These are phyloP conservation scores for Spiraea crenata DNA, from an alignment of 331 rosid genomes.

Conservation along the genomic window DNA sequence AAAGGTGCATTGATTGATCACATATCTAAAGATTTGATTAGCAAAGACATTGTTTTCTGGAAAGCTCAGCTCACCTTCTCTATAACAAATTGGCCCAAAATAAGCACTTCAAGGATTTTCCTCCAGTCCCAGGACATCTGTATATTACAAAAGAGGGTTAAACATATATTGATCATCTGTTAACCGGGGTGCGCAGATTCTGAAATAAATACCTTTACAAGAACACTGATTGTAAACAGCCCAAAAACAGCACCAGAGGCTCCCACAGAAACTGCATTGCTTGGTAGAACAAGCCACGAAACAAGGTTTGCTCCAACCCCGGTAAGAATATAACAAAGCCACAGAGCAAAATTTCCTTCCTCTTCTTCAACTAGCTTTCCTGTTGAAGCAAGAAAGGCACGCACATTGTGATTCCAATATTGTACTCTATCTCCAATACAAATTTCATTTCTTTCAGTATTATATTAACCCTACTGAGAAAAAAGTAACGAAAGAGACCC, in stretches of 20 bases:
- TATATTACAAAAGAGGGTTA: conserved; percentile 8
- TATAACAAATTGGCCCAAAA: conserved; percentile 89
- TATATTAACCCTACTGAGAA: not conserved
- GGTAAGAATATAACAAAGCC: conserved; percentile 85
- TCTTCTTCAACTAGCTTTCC: conserved; percentile 99
- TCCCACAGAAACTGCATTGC: conserved; percentile 85
- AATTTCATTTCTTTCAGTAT: conserved; percentile 9
- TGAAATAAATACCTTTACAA: conserved; percentile 62
- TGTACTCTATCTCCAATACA: not conserved
- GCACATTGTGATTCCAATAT: conserved; percentile 14
- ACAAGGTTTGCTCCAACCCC: conserved; percentile 96
- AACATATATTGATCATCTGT: conserved; percentile 8
- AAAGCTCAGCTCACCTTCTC: conserved; percentile 61
- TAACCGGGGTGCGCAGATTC: not conserved
- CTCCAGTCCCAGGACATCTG: conserved; percentile 99
- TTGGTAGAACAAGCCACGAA: conserved; percentile 87
- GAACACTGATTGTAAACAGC: conserved; percentile 81
- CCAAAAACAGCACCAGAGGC: conserved; percentile 99
- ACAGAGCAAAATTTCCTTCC: conserved; percentile 91
- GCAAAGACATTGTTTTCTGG: not conserved
- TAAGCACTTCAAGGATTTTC: conserved; percentile 97
- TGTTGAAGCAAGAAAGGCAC: conserved; percentile 23
- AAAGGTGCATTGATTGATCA: too few relatives aligned
- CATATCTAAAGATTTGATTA: not conserved
- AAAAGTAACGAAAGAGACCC: conserved; percentile 31